Evolutionary conservation across 2,329 filamentous ascomycete genomes (phyloP), one percentile per base, ranked within the genome.

Genomic region (Sporothrix mexicana): DNA sequence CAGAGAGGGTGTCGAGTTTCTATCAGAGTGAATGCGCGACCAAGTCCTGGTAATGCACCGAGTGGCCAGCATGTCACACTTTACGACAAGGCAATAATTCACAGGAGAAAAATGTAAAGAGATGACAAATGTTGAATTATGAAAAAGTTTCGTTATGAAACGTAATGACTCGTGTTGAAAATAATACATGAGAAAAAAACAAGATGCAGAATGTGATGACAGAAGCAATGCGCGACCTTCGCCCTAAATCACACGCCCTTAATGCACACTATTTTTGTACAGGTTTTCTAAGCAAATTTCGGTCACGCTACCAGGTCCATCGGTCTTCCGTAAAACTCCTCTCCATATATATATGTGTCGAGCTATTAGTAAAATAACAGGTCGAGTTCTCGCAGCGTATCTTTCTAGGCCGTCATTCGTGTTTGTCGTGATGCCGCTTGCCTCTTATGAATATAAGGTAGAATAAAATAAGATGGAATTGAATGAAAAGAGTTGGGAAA

Each of bases 341-440:
- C 55, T 30, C 47, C 25, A 69, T 69, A 25, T 41, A 55, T 69
- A 9, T 20, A 41, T 66, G n/a, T 23, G 43, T 67, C 62, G 43
- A 67, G 62, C 43, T 20, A 30, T 45, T 41, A 43, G 23, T 55
- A 25, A 41, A 43, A 57, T 17, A 57, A 57, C 49, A 69, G 17
- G 13, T 13, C 25, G 17, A 13, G n/a, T 69, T 41, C 25, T 66
- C 53, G 53, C 13, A 25, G 17, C 43, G 41, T n/a, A 41, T 61
- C 57, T 61, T 61, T 67, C 5, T 23, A 51, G 53, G 68, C 53
- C 53, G 68, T 49, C 15, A 61, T 61, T 70, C 41, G 53, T 61
- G n/a, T 59, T 70, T 41, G 43, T 30, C 57, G 36, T 69, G 30
- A 57, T 57, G 13, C 7, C 30, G 30, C 30, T n/a, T 15, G 36